These are phyloP conservation scores for Jatropha multifida DNA, from an alignment of 441 rosid genomes.

Conservation along the genomic window DNA sequence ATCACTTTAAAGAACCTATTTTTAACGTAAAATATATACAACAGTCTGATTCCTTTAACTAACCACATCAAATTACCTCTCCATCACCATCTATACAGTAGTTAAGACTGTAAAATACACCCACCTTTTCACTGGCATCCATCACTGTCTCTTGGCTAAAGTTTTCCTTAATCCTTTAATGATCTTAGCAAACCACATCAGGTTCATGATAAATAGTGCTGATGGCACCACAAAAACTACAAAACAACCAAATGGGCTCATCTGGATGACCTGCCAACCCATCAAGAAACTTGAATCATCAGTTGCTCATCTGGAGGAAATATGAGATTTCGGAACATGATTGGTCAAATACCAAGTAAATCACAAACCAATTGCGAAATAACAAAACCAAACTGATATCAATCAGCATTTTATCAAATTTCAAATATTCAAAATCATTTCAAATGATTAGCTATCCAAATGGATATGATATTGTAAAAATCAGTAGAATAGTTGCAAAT, in stretches of 20 bases:
- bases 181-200: slow-evolving; percentile 48
- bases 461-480: neutral
- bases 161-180: slow-evolving; percentile 46
- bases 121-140: no score
- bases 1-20: no score
- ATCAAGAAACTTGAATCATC: neutral
- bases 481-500: neutral
- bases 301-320: neutral
- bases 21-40: neutral
- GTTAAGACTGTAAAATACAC: neutral
- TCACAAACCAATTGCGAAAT: no score
- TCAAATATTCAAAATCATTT: no score
- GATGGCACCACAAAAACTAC: slow-evolving; percentile 41
- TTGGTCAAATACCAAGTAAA: neutral
- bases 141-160: slow-evolving; percentile 34
- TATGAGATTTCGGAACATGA: neutral
- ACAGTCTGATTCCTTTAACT: neutral
- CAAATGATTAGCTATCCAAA: neutral
- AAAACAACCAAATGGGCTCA: slow-evolving; percentile 38
- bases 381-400: neutral
- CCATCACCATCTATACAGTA: neutral
- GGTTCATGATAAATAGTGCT: slow-evolving; percentile 34
- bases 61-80: neutral
- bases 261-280: slow-evolving; percentile 43
- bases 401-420: no score